Percentiles rank a stretch among this genome's conserved stretches.
Evolutionary conservation across 129 eudicot genomes (phyloP).

Genomic region (Helianthus tuberosus): DNA sequence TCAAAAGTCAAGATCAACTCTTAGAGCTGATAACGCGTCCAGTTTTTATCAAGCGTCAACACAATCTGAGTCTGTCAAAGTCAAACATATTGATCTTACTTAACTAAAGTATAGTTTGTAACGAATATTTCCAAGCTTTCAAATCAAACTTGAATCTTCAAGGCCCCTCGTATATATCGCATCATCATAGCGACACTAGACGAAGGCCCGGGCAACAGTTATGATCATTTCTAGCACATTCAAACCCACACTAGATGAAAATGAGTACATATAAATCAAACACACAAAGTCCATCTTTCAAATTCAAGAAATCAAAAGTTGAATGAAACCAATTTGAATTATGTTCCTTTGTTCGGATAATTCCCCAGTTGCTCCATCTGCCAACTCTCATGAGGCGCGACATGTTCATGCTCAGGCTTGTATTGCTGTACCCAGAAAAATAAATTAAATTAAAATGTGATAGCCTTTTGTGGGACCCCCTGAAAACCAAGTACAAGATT

Average conservation of each 20-base stretch:
- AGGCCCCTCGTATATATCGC: too few species aligned
- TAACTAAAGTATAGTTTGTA: too few species aligned
- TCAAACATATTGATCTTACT: too few species aligned
- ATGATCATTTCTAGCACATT: conserved; percentile 16
- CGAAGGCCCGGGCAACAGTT: too few species aligned
- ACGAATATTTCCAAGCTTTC: too few species aligned
- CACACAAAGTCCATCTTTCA: conserved; percentile 41
- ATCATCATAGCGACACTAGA: too few species aligned
- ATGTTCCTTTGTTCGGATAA: conserved; percentile 45
- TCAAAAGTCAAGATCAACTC: too few species aligned
- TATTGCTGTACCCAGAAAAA: conserved; percentile 50
- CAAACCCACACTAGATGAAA: conserved; percentile 24
- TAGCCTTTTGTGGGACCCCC: not conserved
- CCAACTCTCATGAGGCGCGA: conserved; percentile 96
- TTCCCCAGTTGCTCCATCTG: conserved; percentile 71
- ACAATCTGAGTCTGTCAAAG: too few species aligned
- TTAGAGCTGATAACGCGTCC: too few species aligned
- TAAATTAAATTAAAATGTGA: not conserved
- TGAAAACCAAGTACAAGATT: not conserved
- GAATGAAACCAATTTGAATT: conserved; percentile 34
- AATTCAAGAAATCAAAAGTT: conserved; percentile 27
- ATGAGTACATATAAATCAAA: not conserved
- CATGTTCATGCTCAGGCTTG: conserved; percentile 54
- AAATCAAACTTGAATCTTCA: too few species aligned
- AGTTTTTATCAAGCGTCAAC: too few species aligned